phyloP scores from a whole-genome alignment of 2,329 filamentous ascomycete genomes.

The Didymella lethalis region DNA sequence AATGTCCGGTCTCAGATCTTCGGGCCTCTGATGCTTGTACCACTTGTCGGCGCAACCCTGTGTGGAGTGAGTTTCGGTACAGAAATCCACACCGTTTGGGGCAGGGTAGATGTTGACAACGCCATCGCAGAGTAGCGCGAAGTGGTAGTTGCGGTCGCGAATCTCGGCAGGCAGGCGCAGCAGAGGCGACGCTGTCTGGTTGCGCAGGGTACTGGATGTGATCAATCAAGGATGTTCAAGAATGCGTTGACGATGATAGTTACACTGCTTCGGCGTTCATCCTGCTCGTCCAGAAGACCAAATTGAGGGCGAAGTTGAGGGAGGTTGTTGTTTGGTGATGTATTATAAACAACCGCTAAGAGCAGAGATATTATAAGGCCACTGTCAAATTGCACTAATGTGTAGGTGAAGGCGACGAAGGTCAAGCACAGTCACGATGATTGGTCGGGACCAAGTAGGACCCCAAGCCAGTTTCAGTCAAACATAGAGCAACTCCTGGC shows the following conservation, averaged over 20 bases:
- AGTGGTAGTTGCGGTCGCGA: background rate
- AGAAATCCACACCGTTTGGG: background rate
- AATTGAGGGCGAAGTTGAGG: too few species aligned
- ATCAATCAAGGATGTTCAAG: background rate
- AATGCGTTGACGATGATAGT: background rate
- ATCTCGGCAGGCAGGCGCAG: background rate
- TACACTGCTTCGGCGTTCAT: background rate
- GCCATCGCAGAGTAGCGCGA: background rate
- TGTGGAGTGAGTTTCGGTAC: background rate
- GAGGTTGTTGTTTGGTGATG: background rate
- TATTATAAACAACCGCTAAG: background rate
- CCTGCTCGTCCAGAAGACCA: background rate
- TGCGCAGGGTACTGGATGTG: background rate
- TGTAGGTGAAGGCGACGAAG: background rate
- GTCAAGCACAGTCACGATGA: background rate
- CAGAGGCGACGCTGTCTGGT: background rate
- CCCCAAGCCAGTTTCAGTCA: too few species aligned
- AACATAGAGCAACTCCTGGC: too few species aligned
- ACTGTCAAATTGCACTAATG: background rate
- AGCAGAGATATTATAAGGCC: background rate
- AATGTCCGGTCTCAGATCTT: background rate
- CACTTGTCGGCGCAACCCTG: background rate
- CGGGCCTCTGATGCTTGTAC: background rate
- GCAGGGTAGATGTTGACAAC: background rate
- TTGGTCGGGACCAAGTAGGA: too few species aligned